Percentiles rank a stretch among this genome's conserved stretches.
These are phyloP conservation scores for Boletus vermiculosoides DNA, from an alignment of 768 basidiomycete genomes.

Conservation along the genomic window DNA sequence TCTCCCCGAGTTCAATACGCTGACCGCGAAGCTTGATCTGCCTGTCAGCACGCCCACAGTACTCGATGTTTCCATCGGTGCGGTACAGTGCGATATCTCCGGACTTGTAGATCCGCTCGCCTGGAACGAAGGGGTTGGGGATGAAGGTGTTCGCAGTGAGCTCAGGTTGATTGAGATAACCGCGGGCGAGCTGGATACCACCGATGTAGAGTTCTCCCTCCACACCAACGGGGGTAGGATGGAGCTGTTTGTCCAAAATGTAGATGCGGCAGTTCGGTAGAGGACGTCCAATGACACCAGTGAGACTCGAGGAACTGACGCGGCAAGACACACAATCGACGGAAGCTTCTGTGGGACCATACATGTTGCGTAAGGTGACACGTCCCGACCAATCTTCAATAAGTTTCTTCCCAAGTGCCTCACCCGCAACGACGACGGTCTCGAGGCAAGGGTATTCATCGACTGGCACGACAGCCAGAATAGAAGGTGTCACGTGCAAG, in stretches of 20 bases:
- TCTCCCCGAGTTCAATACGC: conserved; percentile 35
- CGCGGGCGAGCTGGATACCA: conserved; percentile 21
- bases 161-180: conserved; percentile 27
- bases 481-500: conserved; percentile 32
- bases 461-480: conserved; percentile 27
- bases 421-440: conserved; percentile 28
- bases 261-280: conserved; percentile 32
- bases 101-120: conserved; percentile 32
- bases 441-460: conserved; percentile 28
- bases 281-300: conserved; percentile 32
- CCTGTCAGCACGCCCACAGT: conserved; percentile 33
- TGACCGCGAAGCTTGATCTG: conserved; percentile 36
- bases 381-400: conserved; percentile 26
- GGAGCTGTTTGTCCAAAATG: conserved; percentile 28
- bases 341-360: conserved; percentile 35
- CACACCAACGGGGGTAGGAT: conserved; percentile 30
- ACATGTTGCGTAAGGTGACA: conserved; percentile 33
- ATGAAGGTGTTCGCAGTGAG: conserved; percentile 29
- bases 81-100: conserved; percentile 32
- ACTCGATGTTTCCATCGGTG: conserved; percentile 30
- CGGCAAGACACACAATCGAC: conserved; percentile 31
- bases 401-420: conserved; percentile 23
- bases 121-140: conserved; percentile 29
- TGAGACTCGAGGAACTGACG: conserved; percentile 17
- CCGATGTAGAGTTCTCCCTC: conserved; percentile 26